Evolutionary conservation across 1,139 yeast species (phyloP), one percentile per base, ranked within the genome.

Genomic region (Tardiomyces blankii): DNA sequence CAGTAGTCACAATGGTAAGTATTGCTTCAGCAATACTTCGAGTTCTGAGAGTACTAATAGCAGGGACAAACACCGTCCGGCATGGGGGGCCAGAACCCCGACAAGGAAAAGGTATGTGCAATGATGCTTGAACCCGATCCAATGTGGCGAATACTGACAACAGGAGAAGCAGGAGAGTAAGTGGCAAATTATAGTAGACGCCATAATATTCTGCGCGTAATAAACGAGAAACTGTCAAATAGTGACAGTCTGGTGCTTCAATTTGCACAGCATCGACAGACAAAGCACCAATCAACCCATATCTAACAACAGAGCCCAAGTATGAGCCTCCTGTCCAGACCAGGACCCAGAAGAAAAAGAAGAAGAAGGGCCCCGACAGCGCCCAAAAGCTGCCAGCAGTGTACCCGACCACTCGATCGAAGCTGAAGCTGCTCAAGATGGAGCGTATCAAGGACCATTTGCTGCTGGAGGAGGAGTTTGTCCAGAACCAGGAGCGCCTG

Each of bases 321-420:
- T 91, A 89, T 65, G 99, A 93, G 66, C 98, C 98, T 38, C 98
- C 98, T 18, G 97, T 91, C 51, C 95, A 91, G 65, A 82, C 96
- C 16, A 80, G 89, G 56, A 83, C 86, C 59, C 95, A 95, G 50
- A 85, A 82, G 69, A 86, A 83, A 73, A 83, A 82, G 71, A 67
- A 67, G 64, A 69, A 69, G 59, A 82, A 80, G 70, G 96, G 96
- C 11, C 95, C 95, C 25, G 96, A 88, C 52, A 82, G 94, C 19
- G 85, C 91, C 43, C 78, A 74, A 53, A 86, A 84, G 62, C 74
- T 91, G 54, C 99, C 99, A 7, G 74, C 76, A 42, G 95, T 91
- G 38, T 78, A 82, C 61, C 99, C 99, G 43, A 84, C 80, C 55
- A 91, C 96, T 27, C 80, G 99, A 62, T 91, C 97, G 64, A 87